phyloP scores from a whole-genome alignment of 257 asterid species.

The Oldenlandia corymbosa region DNA sequence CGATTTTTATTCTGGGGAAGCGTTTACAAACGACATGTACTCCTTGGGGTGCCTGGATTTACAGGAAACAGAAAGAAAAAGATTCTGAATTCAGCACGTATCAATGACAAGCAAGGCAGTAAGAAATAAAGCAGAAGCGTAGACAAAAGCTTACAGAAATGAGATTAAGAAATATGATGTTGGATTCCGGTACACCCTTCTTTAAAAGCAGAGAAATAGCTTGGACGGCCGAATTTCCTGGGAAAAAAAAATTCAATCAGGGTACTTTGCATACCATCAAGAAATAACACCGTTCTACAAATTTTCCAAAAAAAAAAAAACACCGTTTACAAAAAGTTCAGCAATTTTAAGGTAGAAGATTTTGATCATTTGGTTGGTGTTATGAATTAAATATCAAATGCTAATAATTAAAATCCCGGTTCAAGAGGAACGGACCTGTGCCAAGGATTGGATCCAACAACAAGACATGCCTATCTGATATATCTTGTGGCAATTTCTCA shows the following conservation, averaged over 20 bases:
- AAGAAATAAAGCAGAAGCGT: background rate
- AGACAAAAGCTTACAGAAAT: slow-evolving; percentile 60
- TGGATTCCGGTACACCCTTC: slow-evolving; percentile 95
- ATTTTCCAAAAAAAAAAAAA: too few species aligned
- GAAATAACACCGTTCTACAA: too few species aligned
- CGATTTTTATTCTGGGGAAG: slow-evolving; percentile 89
- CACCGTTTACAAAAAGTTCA: too few species aligned
- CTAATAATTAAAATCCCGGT: background rate
- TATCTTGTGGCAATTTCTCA: slow-evolving; percentile 87
- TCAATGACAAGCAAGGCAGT: background rate
- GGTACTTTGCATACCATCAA: too few species aligned
- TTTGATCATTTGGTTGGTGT: too few species aligned
- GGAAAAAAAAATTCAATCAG: slow-evolving; percentile 12
- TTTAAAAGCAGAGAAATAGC: slow-evolving; percentile 77
- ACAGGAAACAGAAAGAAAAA: background rate
- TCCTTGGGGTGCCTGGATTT: slow-evolving; percentile 92
- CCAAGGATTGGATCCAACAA: slow-evolving; percentile 94
- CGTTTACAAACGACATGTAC: slow-evolving; percentile 85
- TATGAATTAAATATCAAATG: background rate
- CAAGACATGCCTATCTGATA: slow-evolving; percentile 87
- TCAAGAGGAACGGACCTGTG: slow-evolving; percentile 61
- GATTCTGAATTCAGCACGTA: background rate
- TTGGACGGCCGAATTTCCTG: slow-evolving; percentile 95
- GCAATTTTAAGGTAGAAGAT: too few species aligned
- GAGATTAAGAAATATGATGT: slow-evolving; percentile 93